Evolutionary conservation across 306 rosid species (phyloP).

Genomic region (Cicer chorassanicum): DNA sequence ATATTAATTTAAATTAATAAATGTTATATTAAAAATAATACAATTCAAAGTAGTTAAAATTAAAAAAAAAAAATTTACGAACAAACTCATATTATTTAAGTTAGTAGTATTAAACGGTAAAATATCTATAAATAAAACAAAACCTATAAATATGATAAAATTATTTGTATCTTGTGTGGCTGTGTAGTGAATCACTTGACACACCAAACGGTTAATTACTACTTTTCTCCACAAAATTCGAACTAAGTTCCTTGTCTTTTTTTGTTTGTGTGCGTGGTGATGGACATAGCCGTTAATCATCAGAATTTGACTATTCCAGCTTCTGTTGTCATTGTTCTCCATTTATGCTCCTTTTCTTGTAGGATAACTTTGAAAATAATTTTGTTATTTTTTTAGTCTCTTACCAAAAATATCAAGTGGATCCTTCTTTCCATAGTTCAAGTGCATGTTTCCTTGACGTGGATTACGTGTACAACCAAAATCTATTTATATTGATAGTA

Average conservation of each 20-base stretch:
- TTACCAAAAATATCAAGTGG: neutral
- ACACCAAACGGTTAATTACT: slow-evolving; percentile 1
- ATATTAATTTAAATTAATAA: too few relatives aligned
- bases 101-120: too few relatives aligned
- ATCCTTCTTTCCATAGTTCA: too few relatives aligned
- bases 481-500: too few relatives aligned
- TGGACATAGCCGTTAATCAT: slow-evolving; percentile 25
- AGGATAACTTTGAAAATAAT: neutral
- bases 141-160: neutral
- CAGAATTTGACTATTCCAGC: slow-evolving; percentile 5
- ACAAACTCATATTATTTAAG: too few relatives aligned
- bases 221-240: slow-evolving; percentile 9
- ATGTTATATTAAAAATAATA: too few relatives aligned
- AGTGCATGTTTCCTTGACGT: too few relatives aligned
- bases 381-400: neutral
- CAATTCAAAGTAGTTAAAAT: too few relatives aligned
- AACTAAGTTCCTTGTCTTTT: slow-evolving; percentile 14
- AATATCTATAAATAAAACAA: too few relatives aligned
- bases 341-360: slow-evolving; percentile 23
- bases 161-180: slow-evolving; percentile 2
- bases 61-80: too few relatives aligned
- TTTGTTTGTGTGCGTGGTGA: slow-evolving; percentile 6
- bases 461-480: too few relatives aligned
- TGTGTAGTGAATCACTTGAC: neutral
- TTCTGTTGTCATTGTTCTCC: slow-evolving; percentile 3